Conservation (phyloP, 495 filamentous ascomycete genomes). For the Penicillium coffeae region DNA sequence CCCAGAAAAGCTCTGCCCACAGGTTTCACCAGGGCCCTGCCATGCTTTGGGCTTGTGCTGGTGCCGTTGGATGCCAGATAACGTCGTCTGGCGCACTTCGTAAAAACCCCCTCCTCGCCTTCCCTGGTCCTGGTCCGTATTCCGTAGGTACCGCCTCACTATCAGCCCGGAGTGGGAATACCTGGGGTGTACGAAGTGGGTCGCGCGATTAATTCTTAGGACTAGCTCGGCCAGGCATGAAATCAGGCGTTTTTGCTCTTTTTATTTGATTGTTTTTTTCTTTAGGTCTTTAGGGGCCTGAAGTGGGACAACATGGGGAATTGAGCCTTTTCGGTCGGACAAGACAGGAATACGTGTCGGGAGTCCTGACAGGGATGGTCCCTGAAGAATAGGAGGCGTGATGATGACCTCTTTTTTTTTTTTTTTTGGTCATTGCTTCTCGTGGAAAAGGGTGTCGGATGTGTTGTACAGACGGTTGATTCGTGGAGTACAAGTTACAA, state of each 20-base stretch:
- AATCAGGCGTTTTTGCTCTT: not conserved
- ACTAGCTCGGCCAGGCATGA: not conserved
- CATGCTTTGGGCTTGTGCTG: no score
- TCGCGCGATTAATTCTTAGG: not conserved
- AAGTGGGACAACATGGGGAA: conserved; percentile 2
- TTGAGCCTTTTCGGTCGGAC: conserved; percentile 6
- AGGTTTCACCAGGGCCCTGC: conserved; percentile 15
- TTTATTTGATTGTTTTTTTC: no score
- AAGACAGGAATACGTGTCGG: conserved; percentile 6
- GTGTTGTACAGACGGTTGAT: conserved; percentile 12
- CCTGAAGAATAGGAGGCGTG: not conserved
- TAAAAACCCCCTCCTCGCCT: no score
- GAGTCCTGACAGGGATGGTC: conserved; percentile 7
- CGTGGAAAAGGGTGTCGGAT: not conserved
- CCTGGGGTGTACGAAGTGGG: not conserved
- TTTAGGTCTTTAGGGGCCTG: not conserved
- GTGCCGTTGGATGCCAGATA: conserved; percentile 14
- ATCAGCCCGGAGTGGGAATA: not conserved
- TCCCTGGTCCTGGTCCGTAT: no score
- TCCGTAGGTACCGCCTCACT: not conserved
- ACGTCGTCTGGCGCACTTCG: no score
- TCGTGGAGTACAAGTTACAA: not conserved
- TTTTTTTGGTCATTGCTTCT: not conserved
- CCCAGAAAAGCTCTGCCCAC: not conserved
- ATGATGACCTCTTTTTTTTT: not conserved